Evolutionary conservation across 2,329 filamentous ascomycete genomes (phyloP).

Genomic region (Fusarium torulosum): DNA sequence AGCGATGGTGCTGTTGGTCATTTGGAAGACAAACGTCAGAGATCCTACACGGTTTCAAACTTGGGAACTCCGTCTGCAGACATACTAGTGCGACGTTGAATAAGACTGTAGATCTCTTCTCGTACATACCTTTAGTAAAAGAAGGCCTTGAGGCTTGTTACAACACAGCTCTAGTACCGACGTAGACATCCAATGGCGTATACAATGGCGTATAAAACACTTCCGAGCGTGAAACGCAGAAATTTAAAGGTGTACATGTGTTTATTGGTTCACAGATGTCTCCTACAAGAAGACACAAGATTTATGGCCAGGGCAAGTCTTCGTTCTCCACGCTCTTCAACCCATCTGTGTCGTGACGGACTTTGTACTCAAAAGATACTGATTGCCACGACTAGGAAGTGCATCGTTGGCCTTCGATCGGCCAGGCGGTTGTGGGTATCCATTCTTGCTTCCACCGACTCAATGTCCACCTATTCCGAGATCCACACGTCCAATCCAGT

Average conservation of each 20-base stretch:
- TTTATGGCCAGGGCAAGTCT: slow-evolving; percentile 19
- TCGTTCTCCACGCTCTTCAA: slow-evolving; percentile 19
- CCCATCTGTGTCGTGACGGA: slow-evolving; percentile 18
- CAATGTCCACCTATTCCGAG: slow-evolving; percentile 12
- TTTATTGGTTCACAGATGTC: slow-evolving; percentile 35
- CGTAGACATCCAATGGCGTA: background rate
- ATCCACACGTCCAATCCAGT: slow-evolving; percentile 3
- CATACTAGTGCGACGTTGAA: background rate
- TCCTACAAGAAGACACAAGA: slow-evolving; percentile 23
- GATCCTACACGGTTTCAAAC: background rate
- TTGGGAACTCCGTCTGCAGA: background rate
- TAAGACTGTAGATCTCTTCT: too few relatives aligned
- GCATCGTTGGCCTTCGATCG: slow-evolving; percentile 29
- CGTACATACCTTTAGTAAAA: background rate
- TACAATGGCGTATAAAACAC: background rate
- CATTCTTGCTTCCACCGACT: slow-evolving; percentile 26
- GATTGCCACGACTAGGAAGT: slow-evolving; percentile 29
- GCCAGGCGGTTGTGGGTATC: slow-evolving; percentile 38
- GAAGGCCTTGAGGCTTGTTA: background rate
- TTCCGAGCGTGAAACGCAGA: background rate
- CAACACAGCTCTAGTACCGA: background rate
- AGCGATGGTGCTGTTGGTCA: background rate
- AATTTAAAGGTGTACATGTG: slow-evolving; percentile 11
- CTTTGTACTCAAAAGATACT: slow-evolving; percentile 16
- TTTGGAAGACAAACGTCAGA: background rate